phyloP scores from a whole-genome alignment of 2,329 filamentous ascomycete species.

The Fusarium drepaniforme region DNA sequence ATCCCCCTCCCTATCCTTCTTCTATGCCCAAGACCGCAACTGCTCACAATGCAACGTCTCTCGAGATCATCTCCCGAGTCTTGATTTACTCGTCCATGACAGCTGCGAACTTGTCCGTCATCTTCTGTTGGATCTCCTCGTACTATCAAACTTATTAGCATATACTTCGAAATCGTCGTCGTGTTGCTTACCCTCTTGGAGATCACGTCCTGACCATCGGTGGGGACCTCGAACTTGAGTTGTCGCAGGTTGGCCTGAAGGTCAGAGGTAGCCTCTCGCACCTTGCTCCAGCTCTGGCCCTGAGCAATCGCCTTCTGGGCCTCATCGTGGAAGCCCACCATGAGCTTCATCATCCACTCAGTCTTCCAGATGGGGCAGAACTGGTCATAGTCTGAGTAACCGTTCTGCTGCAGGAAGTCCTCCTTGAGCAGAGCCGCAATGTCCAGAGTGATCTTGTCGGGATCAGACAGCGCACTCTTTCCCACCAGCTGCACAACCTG shows the following conservation, averaged over 20 bases:
- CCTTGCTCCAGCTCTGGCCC: slow-evolving; percentile 92
- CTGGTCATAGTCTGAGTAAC: slow-evolving; percentile 98
- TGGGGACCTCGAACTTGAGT: slow-evolving; percentile 97
- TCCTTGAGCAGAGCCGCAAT: slow-evolving; percentile 94
- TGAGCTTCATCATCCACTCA: slow-evolving; percentile 99
- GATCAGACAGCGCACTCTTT: slow-evolving; percentile 95
- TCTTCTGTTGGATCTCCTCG: slow-evolving; percentile 88
- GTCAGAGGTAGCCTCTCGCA: slow-evolving; percentile 89
- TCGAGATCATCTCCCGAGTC: slow-evolving; percentile 25
- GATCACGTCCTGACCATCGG: slow-evolving; percentile 84
- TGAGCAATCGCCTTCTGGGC: slow-evolving; percentile 94
- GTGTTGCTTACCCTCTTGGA: slow-evolving; percentile 79
- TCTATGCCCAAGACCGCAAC: slow-evolving; percentile 47
- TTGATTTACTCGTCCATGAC: slow-evolving; percentile 88
- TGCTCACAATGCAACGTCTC: slow-evolving; percentile 36
- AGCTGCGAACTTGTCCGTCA: slow-evolving; percentile 97
- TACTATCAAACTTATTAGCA: slow-evolving; percentile 73
- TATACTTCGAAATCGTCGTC: neutral
- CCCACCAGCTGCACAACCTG: slow-evolving; percentile 99
- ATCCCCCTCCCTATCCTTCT: slow-evolving; percentile 34
- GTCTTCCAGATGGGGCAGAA: slow-evolving; percentile 99
- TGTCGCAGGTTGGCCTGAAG: slow-evolving; percentile 86
- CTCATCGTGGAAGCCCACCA: slow-evolving; percentile 98
- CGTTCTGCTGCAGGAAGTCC: slow-evolving; percentile 99
- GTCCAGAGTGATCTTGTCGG: slow-evolving; percentile 98